Evolutionary conservation across 2,329 filamentous ascomycete genomes (phyloP).

Genomic region (Aspergillus thermomutatus): DNA sequence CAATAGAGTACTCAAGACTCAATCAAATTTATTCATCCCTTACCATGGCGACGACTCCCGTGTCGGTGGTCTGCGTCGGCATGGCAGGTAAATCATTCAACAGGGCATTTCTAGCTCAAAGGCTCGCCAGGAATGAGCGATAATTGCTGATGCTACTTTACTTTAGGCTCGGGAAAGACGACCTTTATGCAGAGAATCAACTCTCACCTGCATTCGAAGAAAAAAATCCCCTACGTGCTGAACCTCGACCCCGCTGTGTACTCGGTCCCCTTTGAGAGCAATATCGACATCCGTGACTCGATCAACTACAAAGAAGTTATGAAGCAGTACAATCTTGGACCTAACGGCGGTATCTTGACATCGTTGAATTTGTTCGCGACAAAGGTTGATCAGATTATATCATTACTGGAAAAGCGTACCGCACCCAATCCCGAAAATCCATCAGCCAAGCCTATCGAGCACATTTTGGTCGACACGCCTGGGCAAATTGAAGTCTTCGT

Average conservation of each 20-base stretch:
- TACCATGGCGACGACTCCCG: slow-evolving; percentile 56
- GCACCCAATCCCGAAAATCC: slow-evolving; percentile 51
- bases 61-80: slow-evolving; percentile 88
- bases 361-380: slow-evolving; percentile 95
- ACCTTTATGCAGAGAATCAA: slow-evolving; percentile 99
- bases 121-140: slow-evolving; percentile 4
- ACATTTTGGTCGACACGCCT: slow-evolving; percentile 91
- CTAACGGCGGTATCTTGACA: slow-evolving; percentile 94
- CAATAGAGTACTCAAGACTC: neutral
- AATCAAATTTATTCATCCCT: neutral
- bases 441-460: slow-evolving; percentile 60
- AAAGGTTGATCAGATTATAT: slow-evolving; percentile 93
- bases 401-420: slow-evolving; percentile 83
- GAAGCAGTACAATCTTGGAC: slow-evolving; percentile 97
- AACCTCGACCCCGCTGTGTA: slow-evolving; percentile 96
- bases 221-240: slow-evolving; percentile 84
- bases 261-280: slow-evolving; percentile 89
- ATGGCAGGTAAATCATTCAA: slow-evolving; percentile 71
- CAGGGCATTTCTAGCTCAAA: slow-evolving; percentile 1
- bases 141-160: neutral
- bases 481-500: slow-evolving; percentile 99
- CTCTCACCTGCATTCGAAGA: slow-evolving; percentile 78
- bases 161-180: slow-evolving; percentile 87
- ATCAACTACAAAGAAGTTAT: slow-evolving; percentile 99
- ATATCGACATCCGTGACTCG: slow-evolving; percentile 97